phyloP scores from a whole-genome alignment of 1,284 basidiomycete genomes.

The Trametes hirsuta region DNA sequence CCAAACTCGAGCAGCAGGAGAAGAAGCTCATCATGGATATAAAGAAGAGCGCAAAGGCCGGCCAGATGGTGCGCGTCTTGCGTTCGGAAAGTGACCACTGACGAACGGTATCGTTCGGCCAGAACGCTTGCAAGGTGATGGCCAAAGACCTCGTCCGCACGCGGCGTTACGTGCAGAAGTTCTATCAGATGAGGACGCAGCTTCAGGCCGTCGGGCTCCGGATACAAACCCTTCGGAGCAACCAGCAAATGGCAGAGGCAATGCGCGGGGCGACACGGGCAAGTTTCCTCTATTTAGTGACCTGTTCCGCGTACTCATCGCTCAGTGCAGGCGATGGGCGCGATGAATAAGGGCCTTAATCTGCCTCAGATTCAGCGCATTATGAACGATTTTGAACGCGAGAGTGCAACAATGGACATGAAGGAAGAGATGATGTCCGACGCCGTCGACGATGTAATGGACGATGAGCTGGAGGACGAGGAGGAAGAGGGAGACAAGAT shows the following conservation, averaged over 20 bases:
- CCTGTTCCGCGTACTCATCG: neutral
- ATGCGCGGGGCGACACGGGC: constrained; percentile 98
- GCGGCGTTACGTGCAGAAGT: constrained; percentile 94
- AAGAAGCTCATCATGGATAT: constrained; percentile 95
- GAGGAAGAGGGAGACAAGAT: constrained; percentile 97
- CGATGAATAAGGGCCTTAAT: constrained; percentile 97
- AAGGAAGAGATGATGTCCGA: constrained; percentile 99
- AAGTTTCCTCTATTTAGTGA: constrained; percentile 33
- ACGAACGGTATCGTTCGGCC: neutral
- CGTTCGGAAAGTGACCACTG: constrained; percentile 18
- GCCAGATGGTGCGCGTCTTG: constrained; percentile 80
- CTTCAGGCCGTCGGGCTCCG: constrained; percentile 95
- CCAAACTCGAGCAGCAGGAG: constrained; percentile 94
- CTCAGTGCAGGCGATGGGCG: constrained; percentile 84
- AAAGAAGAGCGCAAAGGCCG: constrained; percentile 94
- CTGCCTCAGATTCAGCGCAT: constrained; percentile 94
- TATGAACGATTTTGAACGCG: constrained; percentile 98
- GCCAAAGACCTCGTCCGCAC: constrained; percentile 98
- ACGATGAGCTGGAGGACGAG: constrained; percentile 90
- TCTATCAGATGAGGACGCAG: constrained; percentile 99
- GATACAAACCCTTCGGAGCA: constrained; percentile 95
- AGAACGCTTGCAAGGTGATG: constrained; percentile 99
- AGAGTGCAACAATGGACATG: constrained; percentile 99
- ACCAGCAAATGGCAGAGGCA: constrained; percentile 99
- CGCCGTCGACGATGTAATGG: constrained; percentile 98